Evolutionary conservation across 495 filamentous ascomycete species (phyloP).

Genomic region (Aspergillus coremiiformis): DNA sequence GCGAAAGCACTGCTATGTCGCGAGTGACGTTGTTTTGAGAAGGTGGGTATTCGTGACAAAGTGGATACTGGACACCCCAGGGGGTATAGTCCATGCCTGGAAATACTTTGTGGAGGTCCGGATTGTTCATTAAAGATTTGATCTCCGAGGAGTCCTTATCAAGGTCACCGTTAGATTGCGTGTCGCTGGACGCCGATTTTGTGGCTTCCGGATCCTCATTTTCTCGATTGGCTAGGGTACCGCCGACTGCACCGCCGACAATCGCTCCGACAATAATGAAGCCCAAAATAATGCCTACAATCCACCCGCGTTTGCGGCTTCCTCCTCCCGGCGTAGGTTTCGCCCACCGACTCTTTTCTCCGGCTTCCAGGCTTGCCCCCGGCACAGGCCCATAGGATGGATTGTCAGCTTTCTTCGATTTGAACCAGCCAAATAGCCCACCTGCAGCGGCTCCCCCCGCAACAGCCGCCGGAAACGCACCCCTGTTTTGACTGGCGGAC

Average conservation of each 20-base stretch:
- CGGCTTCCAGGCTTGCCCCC: constrained; percentile 23
- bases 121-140: constrained; percentile 70
- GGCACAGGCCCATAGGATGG: constrained; percentile 49
- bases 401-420: constrained; percentile 35
- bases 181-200: neutral
- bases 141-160: constrained; percentile 71
- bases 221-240: constrained; percentile 51
- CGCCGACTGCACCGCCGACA: constrained; percentile 70
- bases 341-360: constrained; percentile 31
- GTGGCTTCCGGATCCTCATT: constrained; percentile 10
- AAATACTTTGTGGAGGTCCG: constrained; percentile 82
- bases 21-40: constrained; percentile 91
- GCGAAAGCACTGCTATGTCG: constrained; percentile 84
- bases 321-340: constrained; percentile 51
- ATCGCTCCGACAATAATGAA: constrained; percentile 63
- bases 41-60: constrained; percentile 68
- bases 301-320: constrained; percentile 62
- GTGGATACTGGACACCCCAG: constrained; percentile 81
- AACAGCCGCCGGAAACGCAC: constrained; percentile 38
- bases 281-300: constrained; percentile 54
- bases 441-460: constrained; percentile 48
- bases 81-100: constrained; percentile 97
- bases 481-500: constrained; percentile 39
- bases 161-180: constrained; percentile 51
- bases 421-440: constrained; percentile 39